phyloP scores from a whole-genome alignment of 441 rosid species.

The Cnidoscolus chayamansa region DNA sequence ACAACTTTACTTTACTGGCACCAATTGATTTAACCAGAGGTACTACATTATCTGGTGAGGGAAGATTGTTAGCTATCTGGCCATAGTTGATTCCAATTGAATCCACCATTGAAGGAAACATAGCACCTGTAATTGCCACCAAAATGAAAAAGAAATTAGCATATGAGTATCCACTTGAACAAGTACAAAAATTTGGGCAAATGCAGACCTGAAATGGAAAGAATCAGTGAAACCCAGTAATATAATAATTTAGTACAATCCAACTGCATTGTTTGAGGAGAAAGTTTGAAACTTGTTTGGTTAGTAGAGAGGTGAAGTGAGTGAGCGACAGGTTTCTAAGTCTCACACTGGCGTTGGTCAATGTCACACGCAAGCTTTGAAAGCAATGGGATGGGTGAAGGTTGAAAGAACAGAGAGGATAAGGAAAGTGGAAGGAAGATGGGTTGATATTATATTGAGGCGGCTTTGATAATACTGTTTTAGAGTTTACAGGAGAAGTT shows the following conservation, averaged over 20 bases:
- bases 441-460: too few relatives aligned
- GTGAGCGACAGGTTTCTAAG: too few relatives aligned
- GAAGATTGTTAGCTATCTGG: slow-evolving; percentile 81
- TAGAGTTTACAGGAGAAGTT: too few relatives aligned
- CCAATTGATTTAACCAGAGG: slow-evolving; percentile 79
- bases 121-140: slow-evolving; percentile 9
- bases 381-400: too few relatives aligned
- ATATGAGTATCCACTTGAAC: too few relatives aligned
- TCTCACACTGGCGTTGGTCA: too few relatives aligned
- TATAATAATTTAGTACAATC: slow-evolving; percentile 10
- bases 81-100: slow-evolving; percentile 90
- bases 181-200: too few relatives aligned
- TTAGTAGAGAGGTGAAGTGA: too few relatives aligned
- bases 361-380: too few relatives aligned
- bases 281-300: too few relatives aligned
- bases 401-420: not conserved
- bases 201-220: slow-evolving; percentile 35
- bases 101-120: slow-evolving; percentile 29
- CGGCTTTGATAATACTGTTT: too few relatives aligned
- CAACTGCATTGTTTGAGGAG: slow-evolving; percentile 27
- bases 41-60: slow-evolving; percentile 62
- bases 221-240: slow-evolving; percentile 23
- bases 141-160: too few relatives aligned
- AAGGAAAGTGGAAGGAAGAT: not conserved
- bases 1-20: slow-evolving; percentile 77